Evolutionary conservation across 2,329 filamentous ascomycete genomes (phyloP), one percentile per base, ranked within the genome.

Genomic region (Fusarium papillatum): DNA sequence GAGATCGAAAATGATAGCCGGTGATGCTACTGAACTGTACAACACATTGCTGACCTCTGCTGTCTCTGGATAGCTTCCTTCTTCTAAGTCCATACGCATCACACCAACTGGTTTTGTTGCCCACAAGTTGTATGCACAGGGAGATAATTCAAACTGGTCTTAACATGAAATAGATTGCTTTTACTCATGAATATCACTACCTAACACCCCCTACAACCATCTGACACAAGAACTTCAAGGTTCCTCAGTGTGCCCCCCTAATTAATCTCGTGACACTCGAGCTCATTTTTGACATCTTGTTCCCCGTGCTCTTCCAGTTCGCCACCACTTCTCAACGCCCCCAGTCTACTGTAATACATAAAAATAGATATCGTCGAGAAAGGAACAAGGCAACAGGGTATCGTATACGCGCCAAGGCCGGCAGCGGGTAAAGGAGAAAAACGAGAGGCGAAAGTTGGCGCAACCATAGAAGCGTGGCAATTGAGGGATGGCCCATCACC

Each of bases 151-250:
- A 14, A 34, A 57, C 50, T 34, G 17, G 17, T 26, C 7, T 43
- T 14, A 41, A 68, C 7, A 34, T 17, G 29, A 57, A 66, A 36
- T 60, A 39, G 19, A 70, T 36, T 22, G 67, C 43, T 46, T 68
- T 55, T 68, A 73, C 72, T 74, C 60, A 36, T 48, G 68, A 60
- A 71, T 29, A 29, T 62, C 63, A 64, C 64, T 72, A 70, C 59
- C 60, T 73, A 64, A 50, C 70, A 69, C 59, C 60, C 66, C 68
- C 67, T 71, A 70, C 64, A 73, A 50, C 55, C 65, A n/a, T 59
- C 24, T 55, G 38, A 29, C 64, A 55, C 50, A 46, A 62, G 65
- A 66, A 59, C 66, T 66, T 29, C 24, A 53, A 34, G 29, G 59
- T 29, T 61, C 66, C 55, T 39, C 31, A 57, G 24, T 22, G 62